Evolutionary conservation across 1,139 yeast genomes (phyloP).

Genomic region (Scheffersomyces illinoinensis): DNA sequence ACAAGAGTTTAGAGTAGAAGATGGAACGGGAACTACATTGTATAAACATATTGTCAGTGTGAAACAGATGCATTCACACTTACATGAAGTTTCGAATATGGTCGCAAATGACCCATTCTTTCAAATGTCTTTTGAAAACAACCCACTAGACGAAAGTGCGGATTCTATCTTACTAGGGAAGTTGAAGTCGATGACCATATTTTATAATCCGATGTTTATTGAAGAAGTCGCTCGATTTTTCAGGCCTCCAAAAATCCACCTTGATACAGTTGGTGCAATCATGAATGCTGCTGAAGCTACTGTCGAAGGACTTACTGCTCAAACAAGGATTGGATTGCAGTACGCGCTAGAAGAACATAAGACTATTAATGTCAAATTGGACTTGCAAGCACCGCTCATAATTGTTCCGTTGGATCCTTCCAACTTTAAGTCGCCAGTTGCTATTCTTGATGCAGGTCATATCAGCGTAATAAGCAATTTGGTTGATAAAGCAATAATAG

Average conservation of each 20-base stretch:
- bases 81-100: conserved; percentile 15
- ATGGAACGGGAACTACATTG: conserved; percentile 72
- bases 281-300: conserved; percentile 96
- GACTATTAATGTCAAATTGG: conserved; percentile 80
- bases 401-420: conserved; percentile 85
- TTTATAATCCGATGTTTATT: conserved; percentile 79
- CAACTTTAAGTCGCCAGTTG: conserved; percentile 83
- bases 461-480: conserved; percentile 80
- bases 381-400: conserved; percentile 89
- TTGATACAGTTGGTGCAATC: conserved; percentile 87
- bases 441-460: conserved; percentile 95
- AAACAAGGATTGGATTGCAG: conserved; percentile 89
- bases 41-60: conserved; percentile 90
- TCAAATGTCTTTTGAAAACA: conserved; percentile 76
- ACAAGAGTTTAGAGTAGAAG: conserved; percentile 82
- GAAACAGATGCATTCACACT: conserved; percentile 52
- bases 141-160: conserved; percentile 82
- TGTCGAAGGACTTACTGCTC: conserved; percentile 84
- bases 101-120: conserved; percentile 62
- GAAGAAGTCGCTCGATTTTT: conserved; percentile 76
- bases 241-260: conserved; percentile 81
- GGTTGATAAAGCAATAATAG: conserved; percentile 69
- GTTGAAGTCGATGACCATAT: conserved; percentile 84
- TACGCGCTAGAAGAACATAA: conserved; percentile 94
- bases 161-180: conserved; percentile 76